Base-by-base conservation (phyloP, 2,329 filamentous ascomycete genomes). In the Colletotrichum sp. region DNA sequence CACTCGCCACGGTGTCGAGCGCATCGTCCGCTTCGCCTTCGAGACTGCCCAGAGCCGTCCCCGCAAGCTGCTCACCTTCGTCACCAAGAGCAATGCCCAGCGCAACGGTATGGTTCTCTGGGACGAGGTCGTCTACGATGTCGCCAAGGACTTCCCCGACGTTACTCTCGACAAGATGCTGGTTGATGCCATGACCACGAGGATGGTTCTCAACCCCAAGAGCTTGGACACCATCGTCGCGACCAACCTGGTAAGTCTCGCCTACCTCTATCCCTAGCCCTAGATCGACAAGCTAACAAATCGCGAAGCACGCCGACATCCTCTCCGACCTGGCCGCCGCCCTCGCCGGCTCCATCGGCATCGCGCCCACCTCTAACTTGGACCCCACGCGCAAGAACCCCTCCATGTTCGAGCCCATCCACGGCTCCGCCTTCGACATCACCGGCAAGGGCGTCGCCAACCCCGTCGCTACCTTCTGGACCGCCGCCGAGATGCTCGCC, bases 61-160 rank as follows among this genome's bases (percentile, higher is more conserved):
- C 1, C 86, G 88, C 73, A 93, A 92, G 84, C 84, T 88, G 24
- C 81, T 94, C 28, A 93, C 91, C 0, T 88, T 93, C 3, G 92
- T 94, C 21, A 93, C 91, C 2, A 94, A 94, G 84, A 91, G 89
- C 71, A 94, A 94, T 81, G 91, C 92, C 0, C 91, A 93, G 83
- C 85, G 92, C 3, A 92, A 93, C 78, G 92, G 92, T 0, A 92
- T 94, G 91, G 92, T 94, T 1, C 87, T 94, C 78, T 93, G 92
- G 92, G 92, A 94, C 79, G 89, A 92, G 79, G 86, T 94, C 13
- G 90, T 90, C 1, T 82, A 83, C 2, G 85, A 87, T n/a, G 88
- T 93, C 16, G 87, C 88, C 1, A 86, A 84, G 71, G 90, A 92
- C 1, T 93, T 90, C 78, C 89, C 90, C 0, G 90, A 93, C 78